A percentile compares a stretch with the other conserved stretches of the same genome.
phyloP scores from a whole-genome alignment of 495 filamentous ascomycete species.

The Aspergillus diversus region DNA sequence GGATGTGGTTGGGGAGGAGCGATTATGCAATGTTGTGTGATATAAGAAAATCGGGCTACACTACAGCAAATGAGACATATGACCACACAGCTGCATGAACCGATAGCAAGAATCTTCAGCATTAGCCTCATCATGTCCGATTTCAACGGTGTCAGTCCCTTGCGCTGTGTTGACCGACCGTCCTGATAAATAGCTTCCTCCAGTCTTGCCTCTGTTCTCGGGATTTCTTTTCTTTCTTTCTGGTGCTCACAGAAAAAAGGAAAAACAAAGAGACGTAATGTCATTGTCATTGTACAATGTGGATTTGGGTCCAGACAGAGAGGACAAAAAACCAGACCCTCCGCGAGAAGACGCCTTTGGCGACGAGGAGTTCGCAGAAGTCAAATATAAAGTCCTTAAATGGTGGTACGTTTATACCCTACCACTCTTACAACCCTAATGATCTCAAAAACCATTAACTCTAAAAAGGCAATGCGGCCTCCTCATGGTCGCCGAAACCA shows the following conservation, averaged over 20 bases:
- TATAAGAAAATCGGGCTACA: background rate
- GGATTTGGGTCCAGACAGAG: background rate
- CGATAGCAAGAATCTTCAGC: background rate
- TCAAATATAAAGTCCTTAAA: conserved; percentile 47
- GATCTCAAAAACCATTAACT: background rate
- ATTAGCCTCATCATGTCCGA: background rate
- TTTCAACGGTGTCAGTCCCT: conserved; percentile 1
- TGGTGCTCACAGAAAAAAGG: background rate
- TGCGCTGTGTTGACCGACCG: background rate
- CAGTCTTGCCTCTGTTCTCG: background rate
- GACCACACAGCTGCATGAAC: background rate
- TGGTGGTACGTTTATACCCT: conserved; percentile 46
- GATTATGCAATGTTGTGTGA: too few species aligned
- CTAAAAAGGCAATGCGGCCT: background rate
- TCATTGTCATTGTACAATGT: background rate
- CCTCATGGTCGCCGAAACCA: conserved; percentile 68
- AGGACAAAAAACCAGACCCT: background rate
- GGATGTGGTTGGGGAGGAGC: too few species aligned
- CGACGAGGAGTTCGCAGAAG: conserved; percentile 40
- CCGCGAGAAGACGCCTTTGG: conserved; percentile 40
- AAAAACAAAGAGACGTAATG: background rate
- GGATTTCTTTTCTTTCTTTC: background rate
- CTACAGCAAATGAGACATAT: background rate
- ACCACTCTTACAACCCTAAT: background rate
- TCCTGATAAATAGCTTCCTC: background rate